Conservation (phyloP, 805 yeast genomes). For the Jamesozyma lodderae region DNA sequence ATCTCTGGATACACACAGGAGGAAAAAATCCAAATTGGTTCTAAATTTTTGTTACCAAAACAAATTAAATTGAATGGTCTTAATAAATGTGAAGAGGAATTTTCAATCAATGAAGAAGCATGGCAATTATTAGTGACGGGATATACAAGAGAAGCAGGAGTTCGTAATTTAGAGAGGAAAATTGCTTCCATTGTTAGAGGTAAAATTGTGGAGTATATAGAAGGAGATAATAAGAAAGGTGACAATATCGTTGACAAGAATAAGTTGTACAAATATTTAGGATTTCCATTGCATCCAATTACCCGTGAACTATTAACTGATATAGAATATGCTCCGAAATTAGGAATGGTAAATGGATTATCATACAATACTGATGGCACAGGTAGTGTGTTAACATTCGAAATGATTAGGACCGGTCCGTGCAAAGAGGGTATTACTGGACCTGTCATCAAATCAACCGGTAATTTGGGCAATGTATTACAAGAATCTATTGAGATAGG, state of each 20-base stretch:
- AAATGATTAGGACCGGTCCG: slow-evolving; percentile 56
- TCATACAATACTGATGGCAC: slow-evolving; percentile 83
- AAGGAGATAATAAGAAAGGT: slow-evolving; percentile 33
- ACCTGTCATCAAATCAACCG: slow-evolving; percentile 66
- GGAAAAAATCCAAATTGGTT: slow-evolving; percentile 87
- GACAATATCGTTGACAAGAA: slow-evolving; percentile 36
- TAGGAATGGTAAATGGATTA: slow-evolving; percentile 79
- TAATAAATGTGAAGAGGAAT: slow-evolving; percentile 53
- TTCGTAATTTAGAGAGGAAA: slow-evolving; percentile 80
- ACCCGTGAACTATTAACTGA: slow-evolving; percentile 36
- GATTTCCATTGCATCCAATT: slow-evolving; percentile 45
- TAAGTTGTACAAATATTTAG: slow-evolving; percentile 64
- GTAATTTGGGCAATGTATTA: slow-evolving; percentile 93
- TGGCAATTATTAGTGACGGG: slow-evolving; percentile 62
- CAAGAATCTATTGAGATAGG: slow-evolving; percentile 88
- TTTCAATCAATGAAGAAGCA: slow-evolving; percentile 56
- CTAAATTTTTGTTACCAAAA: slow-evolving; percentile 73
- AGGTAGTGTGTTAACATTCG: slow-evolving; percentile 74
- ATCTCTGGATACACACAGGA: slow-evolving; percentile 89
- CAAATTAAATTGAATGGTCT: slow-evolving; percentile 78
- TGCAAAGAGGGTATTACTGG: slow-evolving; percentile 19
- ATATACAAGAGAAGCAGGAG: slow-evolving; percentile 94
- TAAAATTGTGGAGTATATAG: slow-evolving; percentile 80
- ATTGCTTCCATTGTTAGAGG: slow-evolving; percentile 83
- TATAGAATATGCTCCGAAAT: slow-evolving; percentile 41